Conservation (phyloP, 768 basidiomycete genomes). For the Suillus sp. region DNA sequence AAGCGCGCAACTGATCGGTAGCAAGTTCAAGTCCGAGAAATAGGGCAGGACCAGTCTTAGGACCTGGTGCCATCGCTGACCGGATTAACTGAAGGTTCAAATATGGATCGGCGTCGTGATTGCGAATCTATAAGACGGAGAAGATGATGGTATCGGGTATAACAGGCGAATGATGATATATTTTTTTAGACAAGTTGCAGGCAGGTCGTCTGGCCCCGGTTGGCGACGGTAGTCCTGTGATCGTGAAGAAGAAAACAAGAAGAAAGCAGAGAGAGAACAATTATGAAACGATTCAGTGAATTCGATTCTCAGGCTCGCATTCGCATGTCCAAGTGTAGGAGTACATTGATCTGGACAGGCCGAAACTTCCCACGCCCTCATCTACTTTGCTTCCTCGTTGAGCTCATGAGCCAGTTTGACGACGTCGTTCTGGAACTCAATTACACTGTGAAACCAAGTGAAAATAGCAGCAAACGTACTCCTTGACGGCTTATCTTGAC, state of each 20-base stretch:
- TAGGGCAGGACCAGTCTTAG: slow-evolving; percentile 50
- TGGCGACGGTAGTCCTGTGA: slow-evolving; percentile 23
- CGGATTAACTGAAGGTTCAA: slow-evolving; percentile 8
- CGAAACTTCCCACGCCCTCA: slow-evolving; percentile 31
- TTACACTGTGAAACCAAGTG: not conserved
- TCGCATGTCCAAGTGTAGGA: slow-evolving; percentile 13
- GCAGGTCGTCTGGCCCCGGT: slow-evolving; percentile 3
- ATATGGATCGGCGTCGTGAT: slow-evolving; percentile 14
- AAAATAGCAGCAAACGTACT: slow-evolving; percentile 32
- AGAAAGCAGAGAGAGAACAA: slow-evolving; percentile 17
- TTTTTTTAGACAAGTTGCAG: not conserved
- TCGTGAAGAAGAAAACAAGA: slow-evolving; percentile 28
- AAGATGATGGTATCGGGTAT: slow-evolving; percentile 35
- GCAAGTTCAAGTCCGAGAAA: slow-evolving; percentile 88
- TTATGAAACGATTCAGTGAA: slow-evolving; percentile 18
- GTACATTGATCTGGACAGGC: slow-evolving; percentile 23
- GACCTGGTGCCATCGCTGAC: slow-evolving; percentile 33
- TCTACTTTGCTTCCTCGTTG: slow-evolving; percentile 31
- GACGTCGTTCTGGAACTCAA: slow-evolving; percentile 46
- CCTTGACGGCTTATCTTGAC: slow-evolving; percentile 48
- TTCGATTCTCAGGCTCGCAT: slow-evolving; percentile 20
- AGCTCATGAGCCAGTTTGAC: slow-evolving; percentile 55
- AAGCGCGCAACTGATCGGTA: slow-evolving; percentile 80
- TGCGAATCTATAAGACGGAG: slow-evolving; percentile 20
- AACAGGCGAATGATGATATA: slow-evolving; percentile 16